Base-by-base conservation (phyloP, 148 eudicot species). In the Pharnaceum exiguum region DNA sequence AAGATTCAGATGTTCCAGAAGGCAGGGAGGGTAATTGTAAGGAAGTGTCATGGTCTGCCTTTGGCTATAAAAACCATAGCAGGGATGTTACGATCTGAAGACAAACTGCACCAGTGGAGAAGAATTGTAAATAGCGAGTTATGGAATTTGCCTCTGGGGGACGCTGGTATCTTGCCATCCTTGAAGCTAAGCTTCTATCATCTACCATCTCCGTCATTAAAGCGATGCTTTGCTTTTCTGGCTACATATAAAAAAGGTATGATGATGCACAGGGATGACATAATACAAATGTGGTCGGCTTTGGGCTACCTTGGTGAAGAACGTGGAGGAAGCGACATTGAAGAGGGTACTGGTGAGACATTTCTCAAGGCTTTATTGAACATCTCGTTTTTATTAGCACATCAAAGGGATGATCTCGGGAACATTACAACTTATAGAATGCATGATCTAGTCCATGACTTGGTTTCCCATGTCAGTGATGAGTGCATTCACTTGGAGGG, bases 111-210 rank as follows among this genome's bases (percentile, higher is more conserved):
- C 10, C 35, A 28, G 11, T 51, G 55, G 55, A 23, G 17, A 36
- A 29, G 2, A 0, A 28, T 51, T n/a, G 37, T 27, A 51, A 13
- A 29, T 8, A 51, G 55, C 30, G 36, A 29, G 7, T 13, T 28
- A 27, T 28, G 35, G 35, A 33, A 27, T 49, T n/a, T n/a, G n/a
- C n/a, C n/a, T n/a, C n/a, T n/a, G n/a, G n/a, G n/a, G n/a, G 7
- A 51, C 16, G n/a, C 36, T 51, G 55, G 55, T 3, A 29, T 51
- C 12, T 51, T 51, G 17, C 35, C 55, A 51, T 51, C 55, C 36
- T 51, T 51, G 55, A 28, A 51, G 36, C 55, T 51, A 4, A 51
- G 55, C 37, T 29, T 27, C 55, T 8, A 27, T 7, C 33, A 51
- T n/a, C 10, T 51, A 13, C 21, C 55, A 28, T 13, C 55, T 28